Base-by-base conservation (phyloP, 2,329 filamentous ascomycete genomes). In the Sclerotinia sclerotiorum region DNA sequence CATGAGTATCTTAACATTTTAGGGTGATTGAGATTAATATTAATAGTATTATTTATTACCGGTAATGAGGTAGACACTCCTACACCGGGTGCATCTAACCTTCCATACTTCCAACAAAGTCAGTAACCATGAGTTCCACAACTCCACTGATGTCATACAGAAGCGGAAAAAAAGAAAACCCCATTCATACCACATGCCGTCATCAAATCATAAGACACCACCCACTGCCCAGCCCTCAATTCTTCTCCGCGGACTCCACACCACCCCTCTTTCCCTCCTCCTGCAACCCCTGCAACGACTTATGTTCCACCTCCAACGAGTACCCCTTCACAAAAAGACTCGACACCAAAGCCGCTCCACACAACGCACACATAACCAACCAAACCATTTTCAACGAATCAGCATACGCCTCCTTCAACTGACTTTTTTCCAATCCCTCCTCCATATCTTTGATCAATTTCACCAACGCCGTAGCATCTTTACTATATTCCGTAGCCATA, bases 371-470 rank as follows among this genome's bases (percentile, higher is more conserved):
- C 78, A 86, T 83, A 32, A 87, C 82, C 35, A 84, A 81, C 83
- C 84, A 88, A 24, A 88, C 82, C 51, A 82, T 83, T 69, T 80
- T 81, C 70, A 88, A 73, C 27, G 82, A 82, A 73, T 86, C 82
- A 0, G 83, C 82, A 73, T 87, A 88, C 3, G 83, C 83, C 60
- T 81, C 78, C 69, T 85, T 82, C 58, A 87, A 77, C 49, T 82
- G 74, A 10, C 73, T 72, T 73, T 82, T 83, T 76, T 78, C 17
- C 0, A 73, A 70, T 70, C 84, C 74, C 4, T 68, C 58, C 2
- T 69, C 65, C 74, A 77, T 76, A 13, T 13, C 24, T 32, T 75
- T 75, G 21, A 77, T 75, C 21, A 77, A 68, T 6, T 68, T 46
- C 2, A 77, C 74, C 5, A 77, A 51, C 1, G 72, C 73, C 11